Conservation (phyloP, 2,329 filamentous ascomycete species). For the Pseudocercospora crystallina region DNA sequence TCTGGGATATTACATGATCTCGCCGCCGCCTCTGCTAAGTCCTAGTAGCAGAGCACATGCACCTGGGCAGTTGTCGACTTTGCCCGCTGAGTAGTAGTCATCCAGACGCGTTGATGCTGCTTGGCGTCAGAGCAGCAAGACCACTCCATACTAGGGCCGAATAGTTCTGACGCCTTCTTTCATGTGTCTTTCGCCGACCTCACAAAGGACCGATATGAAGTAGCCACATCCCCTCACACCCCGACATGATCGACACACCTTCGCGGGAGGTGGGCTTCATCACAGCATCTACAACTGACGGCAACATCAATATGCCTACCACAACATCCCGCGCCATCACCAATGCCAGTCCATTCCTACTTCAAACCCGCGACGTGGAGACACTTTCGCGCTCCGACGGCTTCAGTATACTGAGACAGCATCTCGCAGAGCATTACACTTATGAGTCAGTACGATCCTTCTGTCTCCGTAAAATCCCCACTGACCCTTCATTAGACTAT, state of each 20-base stretch:
- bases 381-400: slow-evolving; percentile 41
- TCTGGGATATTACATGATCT: no score
- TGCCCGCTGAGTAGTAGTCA: background rate
- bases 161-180: background rate
- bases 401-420: slow-evolving; percentile 45
- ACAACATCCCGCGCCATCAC: slow-evolving; percentile 10
- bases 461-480: slow-evolving; percentile 36
- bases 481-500: slow-evolving; percentile 43
- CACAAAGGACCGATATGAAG: slow-evolving; percentile 9
- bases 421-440: slow-evolving; percentile 40
- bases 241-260: background rate
- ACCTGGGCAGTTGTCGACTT: background rate
- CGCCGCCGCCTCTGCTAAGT: background rate
- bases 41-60: background rate
- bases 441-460: slow-evolving; percentile 36
- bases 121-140: no score
- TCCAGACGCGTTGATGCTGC: no score
- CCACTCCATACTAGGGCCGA: slow-evolving; percentile 2
- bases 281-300: background rate
- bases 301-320: slow-evolving; percentile 1
- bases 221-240: background rate
- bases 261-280: background rate
- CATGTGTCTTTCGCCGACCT: background rate
- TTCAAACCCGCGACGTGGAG: slow-evolving; percentile 43
- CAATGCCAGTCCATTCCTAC: slow-evolving; percentile 43